phyloP scores from a whole-genome alignment of 371 early-diverging fungal genomes.

The Circinella umbellata region DNA sequence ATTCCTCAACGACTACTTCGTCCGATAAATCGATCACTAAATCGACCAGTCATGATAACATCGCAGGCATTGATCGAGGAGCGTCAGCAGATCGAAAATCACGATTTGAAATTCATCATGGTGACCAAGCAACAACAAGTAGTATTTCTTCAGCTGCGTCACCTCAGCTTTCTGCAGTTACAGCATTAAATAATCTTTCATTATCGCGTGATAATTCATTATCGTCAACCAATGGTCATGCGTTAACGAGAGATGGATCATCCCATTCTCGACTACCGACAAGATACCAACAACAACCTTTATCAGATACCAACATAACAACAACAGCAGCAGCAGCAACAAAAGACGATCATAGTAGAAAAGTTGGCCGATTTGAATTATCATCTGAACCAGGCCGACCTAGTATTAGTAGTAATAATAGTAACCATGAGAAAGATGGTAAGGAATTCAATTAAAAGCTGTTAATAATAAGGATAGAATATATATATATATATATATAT shows the following conservation, averaged over 20 bases:
- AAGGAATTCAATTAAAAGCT: not conserved
- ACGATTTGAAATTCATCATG: conserved; percentile 21
- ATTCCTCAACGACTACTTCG: not conserved
- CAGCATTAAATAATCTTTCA: conserved; percentile 4
- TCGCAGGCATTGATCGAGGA: not conserved
- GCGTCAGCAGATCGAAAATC: conserved; percentile 17
- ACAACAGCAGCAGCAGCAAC: not conserved
- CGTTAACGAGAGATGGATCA: conserved; percentile 11
- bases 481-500: not conserved
- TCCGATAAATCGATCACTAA: conserved; percentile 5
- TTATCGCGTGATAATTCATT: conserved; percentile 12
- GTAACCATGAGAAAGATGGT: not conserved
- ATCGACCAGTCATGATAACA: conserved; percentile 15
- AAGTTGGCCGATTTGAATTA: conserved; percentile 11
- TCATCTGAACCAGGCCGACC: conserved; percentile 10
- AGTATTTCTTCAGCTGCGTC: not conserved
- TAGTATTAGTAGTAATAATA: not conserved
- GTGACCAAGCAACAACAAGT: conserved; percentile 1
- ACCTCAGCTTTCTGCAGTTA: conserved; percentile 18
- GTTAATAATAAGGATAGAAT: not conserved
- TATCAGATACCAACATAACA: not conserved
- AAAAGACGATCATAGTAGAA: conserved; percentile 5
- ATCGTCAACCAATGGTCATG: conserved; percentile 6
- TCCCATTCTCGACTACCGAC: conserved; percentile 7
- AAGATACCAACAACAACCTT: conserved; percentile 9